Conservation (phyloP, 2,329 filamentous ascomycete genomes). For the Proliferodiscus dingleyae region DNA sequence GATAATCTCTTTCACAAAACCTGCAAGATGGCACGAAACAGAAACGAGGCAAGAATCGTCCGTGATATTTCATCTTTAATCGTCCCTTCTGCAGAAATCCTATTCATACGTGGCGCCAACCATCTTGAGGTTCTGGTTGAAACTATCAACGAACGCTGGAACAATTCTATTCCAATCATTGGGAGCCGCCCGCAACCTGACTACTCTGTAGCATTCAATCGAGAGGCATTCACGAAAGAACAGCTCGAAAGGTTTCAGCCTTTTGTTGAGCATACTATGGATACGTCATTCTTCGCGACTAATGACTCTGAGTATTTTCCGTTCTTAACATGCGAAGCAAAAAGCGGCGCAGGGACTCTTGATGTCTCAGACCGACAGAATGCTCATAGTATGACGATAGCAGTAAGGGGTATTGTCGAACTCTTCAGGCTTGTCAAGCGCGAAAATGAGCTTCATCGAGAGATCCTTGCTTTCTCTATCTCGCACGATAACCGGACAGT, state of each 20-base stretch:
- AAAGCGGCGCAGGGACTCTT: constrained; percentile 37
- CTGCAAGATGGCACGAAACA: constrained; percentile 30
- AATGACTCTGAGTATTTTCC: constrained; percentile 46
- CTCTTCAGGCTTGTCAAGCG: constrained; percentile 20
- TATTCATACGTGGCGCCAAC: constrained; percentile 30
- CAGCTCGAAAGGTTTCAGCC: constrained; percentile 39
- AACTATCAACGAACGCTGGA: constrained; percentile 40
- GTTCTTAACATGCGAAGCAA: constrained; percentile 45
- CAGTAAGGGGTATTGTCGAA: constrained; percentile 30
- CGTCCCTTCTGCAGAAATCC: constrained; percentile 22
- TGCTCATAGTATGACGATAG: constrained; percentile 38
- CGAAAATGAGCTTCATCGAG: constrained; percentile 23
- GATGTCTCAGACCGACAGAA: constrained; percentile 34
- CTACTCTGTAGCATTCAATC: constrained; percentile 39
- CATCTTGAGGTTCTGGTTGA: constrained; percentile 35
- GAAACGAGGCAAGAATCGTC: constrained; percentile 35
- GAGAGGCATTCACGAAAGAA: constrained; percentile 36
- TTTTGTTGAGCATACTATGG: constrained; percentile 26
- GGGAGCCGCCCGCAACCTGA: constrained; percentile 39
- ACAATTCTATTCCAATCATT: constrained; percentile 35
- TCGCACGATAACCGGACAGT: constrained; percentile 18
- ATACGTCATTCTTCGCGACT: constrained; percentile 36
- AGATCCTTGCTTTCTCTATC: constrained; percentile 40
- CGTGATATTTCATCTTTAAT: constrained; percentile 14
- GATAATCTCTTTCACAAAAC: constrained; percentile 35